Evolutionary conservation across 1,139 yeast species (phyloP), one percentile per base, ranked within the genome.

Genomic region (Eremothecium gossypii): DNA sequence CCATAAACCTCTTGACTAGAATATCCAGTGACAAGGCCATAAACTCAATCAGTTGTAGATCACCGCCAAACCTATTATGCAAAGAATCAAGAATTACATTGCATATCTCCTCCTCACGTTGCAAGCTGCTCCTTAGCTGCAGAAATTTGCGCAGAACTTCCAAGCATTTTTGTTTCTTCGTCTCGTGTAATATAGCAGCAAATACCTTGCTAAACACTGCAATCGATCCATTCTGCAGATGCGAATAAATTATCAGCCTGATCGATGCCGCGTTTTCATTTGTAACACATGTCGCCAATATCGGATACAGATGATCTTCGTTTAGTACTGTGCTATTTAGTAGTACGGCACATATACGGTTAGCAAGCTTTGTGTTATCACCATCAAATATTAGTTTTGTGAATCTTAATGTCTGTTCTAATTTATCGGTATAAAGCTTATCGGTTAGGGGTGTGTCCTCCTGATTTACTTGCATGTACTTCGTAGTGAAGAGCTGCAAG

Each of bases 31-130:
- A 4, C 6, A 11, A 23, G n/a, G 37, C 37, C 27, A 34, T 11
- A 14, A 34, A 34, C 14, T 34, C 37, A 10, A 34, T 29, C 37
- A 34, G 14, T 4, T 23, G n/a, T 10, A 34, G 29, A 34, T 34
- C 37, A 34, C 37, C 37, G n/a, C 14, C 29, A 23, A 34, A 17
- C 5, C 14, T 34, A n/a, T 34, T 14, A 7, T 23, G 27, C 12
- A 34, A 23, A 3, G n/a, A 9, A 4, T 34, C 29, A 27, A 27
- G 27, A 5, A 34, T 3, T 9, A 34, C 7, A 3, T 3, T 9
- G 8, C 14, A 23, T 17, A 34, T 34, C 28, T 34, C 29, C n/a
- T n/a, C 5, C 8, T 17, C 37, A 34, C 20, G 8, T 5, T 7
- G 7, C 5, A 9, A 14, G 14, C 27, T 17, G 10, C 4, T 10